These are phyloP conservation scores for Salix suchowensis DNA, from an alignment of 345 rosid genomes.

Conservation along the genomic window DNA sequence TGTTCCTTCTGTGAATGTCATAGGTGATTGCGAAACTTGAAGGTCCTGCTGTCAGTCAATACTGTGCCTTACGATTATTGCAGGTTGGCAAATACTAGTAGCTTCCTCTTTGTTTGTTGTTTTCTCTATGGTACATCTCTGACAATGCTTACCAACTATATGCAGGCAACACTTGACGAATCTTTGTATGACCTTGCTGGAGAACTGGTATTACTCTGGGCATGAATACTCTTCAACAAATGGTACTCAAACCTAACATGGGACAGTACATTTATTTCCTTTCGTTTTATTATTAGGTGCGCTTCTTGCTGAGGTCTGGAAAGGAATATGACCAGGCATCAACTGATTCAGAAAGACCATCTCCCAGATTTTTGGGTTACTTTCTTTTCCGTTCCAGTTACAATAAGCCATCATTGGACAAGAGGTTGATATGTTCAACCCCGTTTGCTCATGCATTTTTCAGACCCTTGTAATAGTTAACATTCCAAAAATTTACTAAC, in stretches of 20 bases:
- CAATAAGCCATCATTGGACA: conserved; percentile 66
- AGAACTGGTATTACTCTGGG: conserved; percentile 63
- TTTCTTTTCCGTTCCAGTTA: conserved; percentile 75
- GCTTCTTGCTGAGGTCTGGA: conserved; percentile 94
- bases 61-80: conserved; percentile 83
- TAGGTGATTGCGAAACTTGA: conserved; percentile 97
- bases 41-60: conserved; percentile 98
- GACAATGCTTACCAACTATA: conserved; percentile 16
- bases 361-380: conserved; percentile 86
- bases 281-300: conserved; percentile 53
- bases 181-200: conserved; percentile 98
- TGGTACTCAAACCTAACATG: conserved; percentile 8
- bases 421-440: conserved; percentile 44
- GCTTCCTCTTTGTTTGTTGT: background rate
- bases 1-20: conserved; percentile 11
- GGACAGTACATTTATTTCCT: conserved; percentile 1
- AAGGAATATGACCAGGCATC: conserved; percentile 80
- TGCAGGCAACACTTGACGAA: conserved; percentile 96
- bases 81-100: conserved; percentile 47
- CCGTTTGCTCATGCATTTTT: conserved; percentile 1
- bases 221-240: conserved; percentile 11
- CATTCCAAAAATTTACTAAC: conserved; percentile 2
- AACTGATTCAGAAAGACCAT: conserved; percentile 63
- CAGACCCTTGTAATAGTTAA: background rate
- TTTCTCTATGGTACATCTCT: conserved; percentile 9